These are phyloP conservation scores for Wakefieldia striispora DNA, from an alignment of 768 basidiomycete genomes.

Conservation along the genomic window DNA sequence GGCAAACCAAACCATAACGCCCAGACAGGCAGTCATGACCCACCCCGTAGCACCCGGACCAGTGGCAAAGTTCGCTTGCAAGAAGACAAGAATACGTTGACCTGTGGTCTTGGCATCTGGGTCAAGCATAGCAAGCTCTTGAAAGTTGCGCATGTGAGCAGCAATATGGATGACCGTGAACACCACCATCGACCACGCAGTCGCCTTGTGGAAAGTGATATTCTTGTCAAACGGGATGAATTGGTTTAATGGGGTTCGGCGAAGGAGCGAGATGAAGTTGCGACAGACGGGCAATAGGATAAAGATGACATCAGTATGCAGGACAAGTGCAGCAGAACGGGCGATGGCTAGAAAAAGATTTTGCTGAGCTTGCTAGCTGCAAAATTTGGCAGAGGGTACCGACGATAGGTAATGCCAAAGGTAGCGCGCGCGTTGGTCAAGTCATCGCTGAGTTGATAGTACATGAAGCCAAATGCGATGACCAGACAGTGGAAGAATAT, in stretches of 20 bases:
- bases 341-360: conserved; percentile 61
- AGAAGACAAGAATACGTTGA: conserved; percentile 64
- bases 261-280: conserved; percentile 87
- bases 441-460: conserved; percentile 83
- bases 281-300: conserved; percentile 95
- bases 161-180: conserved; percentile 72
- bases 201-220: conserved; percentile 86
- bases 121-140: conserved; percentile 57
- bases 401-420: conserved; percentile 81
- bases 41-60: conserved; percentile 84
- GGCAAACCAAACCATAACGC: conserved; percentile 82
- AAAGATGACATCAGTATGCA: conserved; percentile 90
- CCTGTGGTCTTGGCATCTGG: conserved; percentile 51
- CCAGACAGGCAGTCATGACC: conserved; percentile 78
- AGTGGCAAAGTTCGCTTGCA: conserved; percentile 75
- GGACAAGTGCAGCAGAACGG: conserved; percentile 82
- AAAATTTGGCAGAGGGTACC: conserved; percentile 21
- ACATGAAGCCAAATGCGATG: conserved; percentile 68
- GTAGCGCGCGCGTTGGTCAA: conserved; percentile 56
- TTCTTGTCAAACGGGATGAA: conserved; percentile 94
- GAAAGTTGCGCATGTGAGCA: conserved; percentile 88
- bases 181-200: conserved; percentile 86
- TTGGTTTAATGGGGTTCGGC: conserved; percentile 80
- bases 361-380: background rate
- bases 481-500: conserved; percentile 80